Conservation (phyloP, 805 yeast genomes). For the Kregervanrija fluxuum region DNA sequence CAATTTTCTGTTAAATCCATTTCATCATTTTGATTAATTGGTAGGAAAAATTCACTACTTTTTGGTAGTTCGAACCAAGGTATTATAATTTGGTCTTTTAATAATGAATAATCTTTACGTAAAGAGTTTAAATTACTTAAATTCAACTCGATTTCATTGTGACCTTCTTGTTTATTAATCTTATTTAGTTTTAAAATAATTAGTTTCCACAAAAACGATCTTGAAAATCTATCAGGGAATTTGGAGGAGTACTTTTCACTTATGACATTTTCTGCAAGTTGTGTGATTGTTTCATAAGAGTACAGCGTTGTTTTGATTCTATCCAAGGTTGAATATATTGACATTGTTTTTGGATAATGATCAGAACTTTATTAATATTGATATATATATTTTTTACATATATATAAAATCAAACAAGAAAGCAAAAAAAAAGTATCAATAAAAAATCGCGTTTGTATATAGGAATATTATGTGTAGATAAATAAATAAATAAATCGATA, state of each 20-base stretch:
- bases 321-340: not conserved
- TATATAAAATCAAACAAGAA: too few species aligned
- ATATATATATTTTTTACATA: too few species aligned
- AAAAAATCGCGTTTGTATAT: not conserved
- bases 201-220: constrained; percentile 17
- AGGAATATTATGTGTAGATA: not conserved
- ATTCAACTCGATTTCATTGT: constrained; percentile 7
- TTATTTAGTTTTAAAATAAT: constrained; percentile 9
- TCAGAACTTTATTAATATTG: too few species aligned
- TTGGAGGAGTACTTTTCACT: constrained; percentile 6
- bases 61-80: constrained; percentile 29
- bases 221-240: constrained; percentile 9
- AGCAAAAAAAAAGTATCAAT: not conserved
- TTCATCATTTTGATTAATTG: constrained; percentile 10
- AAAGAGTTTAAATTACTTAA: constrained; percentile 13
- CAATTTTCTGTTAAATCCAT: constrained; percentile 20
- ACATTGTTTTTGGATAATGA: not conserved
- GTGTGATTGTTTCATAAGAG: constrained; percentile 5
- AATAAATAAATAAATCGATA: not conserved
- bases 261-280: constrained; percentile 6
- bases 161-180: constrained; percentile 1
- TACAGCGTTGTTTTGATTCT: constrained; percentile 1
- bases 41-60: constrained; percentile 17
- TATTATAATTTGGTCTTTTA: constrained; percentile 15
- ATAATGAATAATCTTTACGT: constrained; percentile 14